Percentiles rank a stretch among this genome's conserved stretches.
phyloP scores from a whole-genome alignment of 2,329 filamentous ascomycete genomes.

The Colletotrichum theobromicola region DNA sequence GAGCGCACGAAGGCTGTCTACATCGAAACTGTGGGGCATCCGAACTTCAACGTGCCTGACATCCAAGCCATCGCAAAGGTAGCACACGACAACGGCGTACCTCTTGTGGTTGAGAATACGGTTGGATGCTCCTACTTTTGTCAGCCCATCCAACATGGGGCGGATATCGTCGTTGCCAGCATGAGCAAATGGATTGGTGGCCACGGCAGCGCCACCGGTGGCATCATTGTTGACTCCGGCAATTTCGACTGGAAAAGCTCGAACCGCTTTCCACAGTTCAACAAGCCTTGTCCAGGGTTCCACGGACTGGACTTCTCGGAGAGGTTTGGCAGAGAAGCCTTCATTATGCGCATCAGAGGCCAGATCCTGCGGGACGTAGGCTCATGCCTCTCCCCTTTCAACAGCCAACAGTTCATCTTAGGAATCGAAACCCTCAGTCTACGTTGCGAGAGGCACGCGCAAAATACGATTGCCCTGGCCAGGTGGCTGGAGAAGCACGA shows the following conservation, averaged over 20 bases:
- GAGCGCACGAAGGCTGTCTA: background rate
- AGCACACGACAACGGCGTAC: background rate
- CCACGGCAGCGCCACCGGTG: conserved; percentile 74
- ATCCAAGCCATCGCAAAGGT: background rate
- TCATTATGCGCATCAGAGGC: background rate
- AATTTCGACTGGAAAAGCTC: background rate
- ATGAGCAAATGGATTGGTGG: conserved; percentile 78
- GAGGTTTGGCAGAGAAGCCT: background rate
- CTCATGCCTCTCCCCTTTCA: background rate
- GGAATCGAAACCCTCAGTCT: background rate
- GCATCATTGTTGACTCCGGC: conserved; percentile 68
- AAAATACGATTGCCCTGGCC: background rate
- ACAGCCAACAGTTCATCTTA: background rate
- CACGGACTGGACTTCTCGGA: background rate
- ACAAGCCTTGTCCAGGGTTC: background rate
- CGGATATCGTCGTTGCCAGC: conserved; percentile 75
- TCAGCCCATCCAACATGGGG: conserved; percentile 71
- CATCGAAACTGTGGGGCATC: background rate
- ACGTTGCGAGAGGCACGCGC: background rate
- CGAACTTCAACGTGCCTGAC: background rate
- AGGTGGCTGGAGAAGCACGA: background rate
- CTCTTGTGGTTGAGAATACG: conserved; percentile 38
- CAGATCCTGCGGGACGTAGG: background rate
- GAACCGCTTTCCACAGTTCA: background rate
- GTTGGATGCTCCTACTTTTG: conserved; percentile 72